A percentile compares a stretch with the other conserved stretches of the same genome.
These are phyloP conservation scores for Musa beccarii DNA, from an alignment of 176 grass and related monocot genomes.

Conservation along the genomic window DNA sequence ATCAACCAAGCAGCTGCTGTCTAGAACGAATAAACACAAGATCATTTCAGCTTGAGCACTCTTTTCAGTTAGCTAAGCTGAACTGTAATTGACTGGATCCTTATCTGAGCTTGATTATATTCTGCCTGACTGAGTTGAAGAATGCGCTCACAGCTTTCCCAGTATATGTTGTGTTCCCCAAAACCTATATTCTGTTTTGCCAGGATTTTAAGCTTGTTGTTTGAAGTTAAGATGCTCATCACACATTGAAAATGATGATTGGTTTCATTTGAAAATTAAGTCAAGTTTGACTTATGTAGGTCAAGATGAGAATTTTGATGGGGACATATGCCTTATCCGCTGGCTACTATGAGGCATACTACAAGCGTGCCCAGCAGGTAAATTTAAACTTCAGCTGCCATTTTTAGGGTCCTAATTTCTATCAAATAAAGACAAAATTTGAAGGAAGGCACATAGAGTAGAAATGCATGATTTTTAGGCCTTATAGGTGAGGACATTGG, in stretches of 20 bases:
- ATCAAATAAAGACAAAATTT: neutral
- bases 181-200: neutral
- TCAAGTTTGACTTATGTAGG: slow-evolving; percentile 39
- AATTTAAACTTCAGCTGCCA: slow-evolving; percentile 11
- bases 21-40: neutral
- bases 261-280: slow-evolving; percentile 20
- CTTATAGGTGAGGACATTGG: slow-evolving; percentile 87
- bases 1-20: neutral
- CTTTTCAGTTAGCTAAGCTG: neutral
- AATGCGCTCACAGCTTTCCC: no score
- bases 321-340: slow-evolving; percentile 93
- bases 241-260: neutral
- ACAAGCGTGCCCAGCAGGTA: slow-evolving; percentile 93
- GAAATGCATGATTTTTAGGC: slow-evolving; percentile 15
- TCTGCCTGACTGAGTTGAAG: neutral
- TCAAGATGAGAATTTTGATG: slow-evolving; percentile 99
- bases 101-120: neutral
- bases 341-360: slow-evolving; percentile 94
- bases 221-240: neutral
- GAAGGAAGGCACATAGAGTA: neutral
- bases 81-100: neutral
- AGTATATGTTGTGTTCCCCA: no score
- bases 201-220: neutral
- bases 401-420: slow-evolving; percentile 9
- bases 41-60: neutral